Percentiles rank a stretch among this genome's conserved stretches.
These are phyloP conservation scores for Xanthoconium separans DNA, from an alignment of 1,284 basidiomycete species.

Conservation along the genomic window DNA sequence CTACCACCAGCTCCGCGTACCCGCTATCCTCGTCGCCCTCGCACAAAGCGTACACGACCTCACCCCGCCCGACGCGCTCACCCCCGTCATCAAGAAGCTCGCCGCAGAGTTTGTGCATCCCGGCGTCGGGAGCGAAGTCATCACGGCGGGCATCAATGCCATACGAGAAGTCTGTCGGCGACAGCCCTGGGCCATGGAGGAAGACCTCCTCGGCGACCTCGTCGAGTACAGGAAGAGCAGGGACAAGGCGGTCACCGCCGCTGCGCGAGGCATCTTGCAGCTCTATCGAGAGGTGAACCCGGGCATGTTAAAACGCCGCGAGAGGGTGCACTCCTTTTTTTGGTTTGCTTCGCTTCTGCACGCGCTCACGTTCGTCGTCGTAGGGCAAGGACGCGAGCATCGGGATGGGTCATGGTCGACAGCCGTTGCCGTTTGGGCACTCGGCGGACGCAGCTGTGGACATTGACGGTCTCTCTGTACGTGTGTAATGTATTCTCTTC, in stretches of 20 bases:
- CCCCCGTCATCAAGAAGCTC: slow-evolving; percentile 88
- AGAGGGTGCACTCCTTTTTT: slow-evolving; percentile 60
- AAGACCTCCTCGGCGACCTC: slow-evolving; percentile 89
- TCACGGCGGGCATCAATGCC: slow-evolving; percentile 93
- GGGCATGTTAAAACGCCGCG: slow-evolving; percentile 84
- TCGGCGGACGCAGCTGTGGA: slow-evolving; percentile 72
- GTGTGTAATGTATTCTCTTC: slow-evolving; percentile 4
- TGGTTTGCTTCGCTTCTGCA: background rate
- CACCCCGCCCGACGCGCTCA: slow-evolving; percentile 91
- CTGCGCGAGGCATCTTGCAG: slow-evolving; percentile 84
- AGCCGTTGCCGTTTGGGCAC: slow-evolving; percentile 83
- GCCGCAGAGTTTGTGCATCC: slow-evolving; percentile 98
- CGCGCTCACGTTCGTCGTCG: slow-evolving; percentile 7
- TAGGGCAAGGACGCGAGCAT: slow-evolving; percentile 87
- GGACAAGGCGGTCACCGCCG: slow-evolving; percentile 92
- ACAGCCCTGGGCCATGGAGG: slow-evolving; percentile 97
- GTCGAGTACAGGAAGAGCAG: slow-evolving; percentile 94
- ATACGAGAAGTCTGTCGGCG: slow-evolving; percentile 91
- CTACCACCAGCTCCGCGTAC: slow-evolving; percentile 92
- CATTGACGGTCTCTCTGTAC: slow-evolving; percentile 87
- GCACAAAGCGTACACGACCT: slow-evolving; percentile 96
- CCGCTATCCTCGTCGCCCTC: slow-evolving; percentile 91
- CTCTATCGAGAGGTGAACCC: slow-evolving; percentile 98
- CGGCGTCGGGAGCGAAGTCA: slow-evolving; percentile 93
- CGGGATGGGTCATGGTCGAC: slow-evolving; percentile 57